These are phyloP conservation scores for Nemania sp. DNA, from an alignment of 2,329 filamentous ascomycete genomes.

Conservation along the genomic window DNA sequence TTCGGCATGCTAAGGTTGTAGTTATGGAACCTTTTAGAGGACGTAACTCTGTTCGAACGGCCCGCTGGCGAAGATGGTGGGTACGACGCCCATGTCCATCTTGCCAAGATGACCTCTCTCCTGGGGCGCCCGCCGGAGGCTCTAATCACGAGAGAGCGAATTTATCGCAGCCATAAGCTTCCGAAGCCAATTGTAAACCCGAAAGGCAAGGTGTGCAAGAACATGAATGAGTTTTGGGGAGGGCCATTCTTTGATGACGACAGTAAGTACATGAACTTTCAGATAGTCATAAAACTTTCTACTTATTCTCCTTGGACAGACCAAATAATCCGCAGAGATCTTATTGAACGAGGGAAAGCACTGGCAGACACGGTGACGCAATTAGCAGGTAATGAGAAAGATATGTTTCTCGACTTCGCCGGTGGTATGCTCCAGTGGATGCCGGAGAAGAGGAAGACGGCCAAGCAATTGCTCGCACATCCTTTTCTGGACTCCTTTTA, in stretches of 20 bases:
- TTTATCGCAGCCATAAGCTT: neutral
- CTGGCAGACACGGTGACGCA: constrained; percentile 18
- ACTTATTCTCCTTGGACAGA: neutral
- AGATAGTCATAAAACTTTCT: neutral
- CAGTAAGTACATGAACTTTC: constrained; percentile 1
- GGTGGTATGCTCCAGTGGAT: constrained; percentile 6
- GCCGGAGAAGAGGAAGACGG: constrained; percentile 10
- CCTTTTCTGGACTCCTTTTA: constrained; percentile 4
- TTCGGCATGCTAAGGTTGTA: neutral
- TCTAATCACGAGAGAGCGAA: neutral
- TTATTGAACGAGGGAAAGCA: neutral
- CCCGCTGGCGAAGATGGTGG: constrained; percentile 8
- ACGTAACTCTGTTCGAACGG: neutral
- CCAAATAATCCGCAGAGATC: neutral
- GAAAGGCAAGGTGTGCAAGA: constrained; percentile 1
- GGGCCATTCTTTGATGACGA: constrained; percentile 12
- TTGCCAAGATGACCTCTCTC: constrained; percentile 4
- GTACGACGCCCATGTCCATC: constrained; percentile 3
- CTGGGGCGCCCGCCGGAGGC: constrained; percentile 10
- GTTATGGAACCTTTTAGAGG: constrained; percentile 14
- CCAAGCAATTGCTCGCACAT: neutral
- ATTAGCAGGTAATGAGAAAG: constrained; percentile 7
- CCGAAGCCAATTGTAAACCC: neutral
- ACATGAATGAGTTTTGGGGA: constrained; percentile 14
- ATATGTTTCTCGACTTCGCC: constrained; percentile 1